Conservation (phyloP, 73 alveolate genomes). For the Uronychia setigera region DNA sequence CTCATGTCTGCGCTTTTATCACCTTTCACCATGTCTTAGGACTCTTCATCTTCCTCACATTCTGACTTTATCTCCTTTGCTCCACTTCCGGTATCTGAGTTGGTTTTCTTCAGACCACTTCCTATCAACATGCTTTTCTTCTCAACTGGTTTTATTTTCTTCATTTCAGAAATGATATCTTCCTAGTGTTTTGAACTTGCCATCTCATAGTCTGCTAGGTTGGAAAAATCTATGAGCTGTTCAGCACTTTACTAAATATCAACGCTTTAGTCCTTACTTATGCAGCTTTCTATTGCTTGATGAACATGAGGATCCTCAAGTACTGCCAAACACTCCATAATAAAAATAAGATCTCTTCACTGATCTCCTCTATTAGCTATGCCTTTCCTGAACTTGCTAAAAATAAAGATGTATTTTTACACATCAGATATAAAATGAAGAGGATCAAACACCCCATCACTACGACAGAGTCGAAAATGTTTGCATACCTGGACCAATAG, state of each 20-base stretch:
- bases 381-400: not conserved
- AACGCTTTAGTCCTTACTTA: conserved; percentile 9
- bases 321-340: conserved; percentile 19
- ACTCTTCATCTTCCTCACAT: too few relatives aligned
- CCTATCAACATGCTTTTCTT: not conserved
- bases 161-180: not conserved
- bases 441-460: not conserved
- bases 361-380: conserved; percentile 2
- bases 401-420: not conserved
- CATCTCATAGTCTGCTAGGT: not conserved
- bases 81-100: too few relatives aligned
- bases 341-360: conserved; percentile 7
- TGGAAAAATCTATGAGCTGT: not conserved
- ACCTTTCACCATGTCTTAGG: too few relatives aligned
- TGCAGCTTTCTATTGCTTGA: conserved; percentile 17
- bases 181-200: not conserved
- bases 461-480: not conserved
- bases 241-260: not conserved
- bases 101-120: not conserved
- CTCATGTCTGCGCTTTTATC: too few relatives aligned
- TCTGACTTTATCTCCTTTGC: too few relatives aligned
- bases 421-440: not conserved
- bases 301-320: conserved; percentile 23
- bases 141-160: not conserved
- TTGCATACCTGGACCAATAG: not conserved